Evolutionary conservation across 2,329 filamentous ascomycete species (phyloP).

Genomic region (Alternaria gaisen): DNA sequence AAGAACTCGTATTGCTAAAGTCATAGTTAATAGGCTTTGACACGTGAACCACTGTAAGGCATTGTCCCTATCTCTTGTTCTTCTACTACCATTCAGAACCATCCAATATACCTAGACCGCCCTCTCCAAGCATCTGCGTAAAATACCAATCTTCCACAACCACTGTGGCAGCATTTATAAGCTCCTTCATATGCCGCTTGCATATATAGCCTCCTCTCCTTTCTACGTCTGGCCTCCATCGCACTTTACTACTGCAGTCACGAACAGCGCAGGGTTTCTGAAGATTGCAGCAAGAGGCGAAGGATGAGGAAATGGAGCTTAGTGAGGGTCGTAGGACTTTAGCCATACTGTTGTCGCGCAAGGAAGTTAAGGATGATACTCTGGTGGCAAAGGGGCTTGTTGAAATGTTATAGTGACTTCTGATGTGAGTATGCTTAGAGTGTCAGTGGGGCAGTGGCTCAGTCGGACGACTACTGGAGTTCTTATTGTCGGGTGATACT

Average conservation of each 20-base stretch:
- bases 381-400: accelerated
- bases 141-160: constrained; percentile 4
- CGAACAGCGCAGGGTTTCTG: constrained; percentile 3
- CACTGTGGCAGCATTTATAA: not conserved
- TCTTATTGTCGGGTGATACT: not conserved
- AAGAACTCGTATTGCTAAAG: no score
- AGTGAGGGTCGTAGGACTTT: not conserved
- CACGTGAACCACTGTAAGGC: no score
- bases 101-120: not conserved
- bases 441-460: not conserved
- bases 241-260: not conserved
- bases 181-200: constrained; percentile 1
- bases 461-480: not conserved
- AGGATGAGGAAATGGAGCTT: not conserved
- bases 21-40: no score
- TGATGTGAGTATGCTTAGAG: not conserved
- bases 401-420: not conserved
- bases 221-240: not conserved
- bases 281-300: not conserved
- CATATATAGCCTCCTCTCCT: not conserved
- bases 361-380: no score
- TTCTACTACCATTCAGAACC: not conserved
- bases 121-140: not conserved
- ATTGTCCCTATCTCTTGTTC: not conserved
- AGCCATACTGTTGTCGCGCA: not conserved